phyloP scores from a whole-genome alignment of 2,329 filamentous ascomycete genomes.

The Diaporthe sp. region DNA sequence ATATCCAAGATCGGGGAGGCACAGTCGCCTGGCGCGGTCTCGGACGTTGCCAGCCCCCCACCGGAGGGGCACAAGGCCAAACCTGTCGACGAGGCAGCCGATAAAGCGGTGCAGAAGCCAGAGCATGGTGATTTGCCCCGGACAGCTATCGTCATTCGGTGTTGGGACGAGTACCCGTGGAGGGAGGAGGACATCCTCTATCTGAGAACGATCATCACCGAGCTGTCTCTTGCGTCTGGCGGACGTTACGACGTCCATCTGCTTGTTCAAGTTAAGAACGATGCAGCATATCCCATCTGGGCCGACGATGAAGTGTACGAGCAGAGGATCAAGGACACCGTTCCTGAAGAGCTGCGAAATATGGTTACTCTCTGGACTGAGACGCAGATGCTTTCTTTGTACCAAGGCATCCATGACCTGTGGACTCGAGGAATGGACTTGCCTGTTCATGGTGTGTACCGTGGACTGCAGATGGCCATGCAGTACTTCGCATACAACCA shows the following conservation, averaged over 20 bases:
- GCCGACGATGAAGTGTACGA: constrained; percentile 78
- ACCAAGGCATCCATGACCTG: constrained; percentile 87
- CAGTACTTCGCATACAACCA: constrained; percentile 92
- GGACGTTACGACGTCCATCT: constrained; percentile 90
- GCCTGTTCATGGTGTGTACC: constrained; percentile 91
- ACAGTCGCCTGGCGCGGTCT: constrained; percentile 28
- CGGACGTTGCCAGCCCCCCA: constrained; percentile 5
- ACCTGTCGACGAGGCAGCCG: background rate
- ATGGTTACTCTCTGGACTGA: constrained; percentile 95
- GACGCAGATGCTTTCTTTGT: constrained; percentile 90
- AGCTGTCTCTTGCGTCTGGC: constrained; percentile 84
- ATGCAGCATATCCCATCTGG: constrained; percentile 82
- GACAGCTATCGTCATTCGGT: constrained; percentile 85
- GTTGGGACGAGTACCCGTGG: constrained; percentile 86
- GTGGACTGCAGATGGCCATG: constrained; percentile 93
- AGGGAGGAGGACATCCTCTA: constrained; percentile 85
- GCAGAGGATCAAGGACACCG: constrained; percentile 74
- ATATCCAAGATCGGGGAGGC: constrained; percentile 41
- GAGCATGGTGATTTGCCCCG: constrained; percentile 60
- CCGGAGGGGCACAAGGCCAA: background rate
- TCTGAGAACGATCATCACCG: constrained; percentile 85
- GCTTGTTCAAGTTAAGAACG: constrained; percentile 85
- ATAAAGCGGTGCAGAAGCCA: constrained; percentile 41
- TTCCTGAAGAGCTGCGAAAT: constrained; percentile 88
- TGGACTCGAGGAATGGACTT: constrained; percentile 75